Base-by-base conservation (phyloP, 2,329 filamentous ascomycete species). In the Zymoseptoria pseudotritici region DNA sequence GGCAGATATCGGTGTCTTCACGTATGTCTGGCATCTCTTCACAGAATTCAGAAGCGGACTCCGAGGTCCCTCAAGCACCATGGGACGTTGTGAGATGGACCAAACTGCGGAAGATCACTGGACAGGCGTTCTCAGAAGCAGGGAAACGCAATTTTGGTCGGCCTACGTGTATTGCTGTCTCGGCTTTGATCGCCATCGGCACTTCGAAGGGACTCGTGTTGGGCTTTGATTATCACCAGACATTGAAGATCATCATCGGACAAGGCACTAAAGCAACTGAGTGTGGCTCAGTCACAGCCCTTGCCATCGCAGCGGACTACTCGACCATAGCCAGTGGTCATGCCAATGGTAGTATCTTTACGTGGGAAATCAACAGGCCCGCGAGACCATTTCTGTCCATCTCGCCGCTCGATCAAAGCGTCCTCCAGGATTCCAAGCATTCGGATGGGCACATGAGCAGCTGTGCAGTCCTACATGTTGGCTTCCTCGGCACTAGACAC, bases 31-130 rank as follows among this genome's bases (percentile, higher is more conserved):
- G 93, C 1, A 70, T 91, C 20, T 87, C 83, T 52, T 95, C 90
- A 67, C 78, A 85, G 58, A 78, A 81, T 56, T 88, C 89, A 54
- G 74, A 76, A 55, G 74, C 73, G 20, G 66, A 60, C 3, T 65
- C 64, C 9, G 72, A 72, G 17, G 79, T 82, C 21, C 82, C 86
- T 2, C 86, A 90, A 58, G 86, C 90, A 4, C 94, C 94, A 1
- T 99, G 94, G 95, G 94, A 99, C 70, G 91, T 97, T 57, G 89
- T 99, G 61, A 84, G 92, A 71, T 99, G 95, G 95, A 97, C 91
- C 1, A 94, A 89, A 71, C 78, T 99, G 59, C 90, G 87, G 70
- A 97, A 95, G 73, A 84, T 99, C 63, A 91, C 91, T 22, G 86
- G 85, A 0, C 91, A 97, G 73, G 86, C 90, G 3, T 97, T 97